A percentile compares a stretch with the other conserved stretches of the same genome.
Conservation (phyloP, 345 rosid species). For the Lagerstroemia speciosa region DNA sequence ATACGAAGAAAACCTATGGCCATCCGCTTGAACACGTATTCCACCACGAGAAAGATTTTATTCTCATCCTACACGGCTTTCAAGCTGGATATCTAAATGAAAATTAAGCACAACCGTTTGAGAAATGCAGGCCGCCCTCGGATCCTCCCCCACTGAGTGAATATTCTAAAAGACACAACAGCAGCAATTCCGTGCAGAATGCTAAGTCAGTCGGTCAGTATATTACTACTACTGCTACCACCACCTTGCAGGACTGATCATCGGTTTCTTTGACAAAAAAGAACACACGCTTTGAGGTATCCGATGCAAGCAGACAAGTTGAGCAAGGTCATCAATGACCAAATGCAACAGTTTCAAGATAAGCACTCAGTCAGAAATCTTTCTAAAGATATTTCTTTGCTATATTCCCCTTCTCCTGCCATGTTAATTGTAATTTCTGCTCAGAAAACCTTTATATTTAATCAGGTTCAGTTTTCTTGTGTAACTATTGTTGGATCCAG, state of each 20-base stretch:
- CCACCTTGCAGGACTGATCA: no score
- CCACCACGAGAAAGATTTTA: neutral
- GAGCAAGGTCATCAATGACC: neutral
- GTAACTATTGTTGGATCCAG: slow-evolving; percentile 8
- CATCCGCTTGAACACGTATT: neutral
- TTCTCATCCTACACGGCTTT: neutral
- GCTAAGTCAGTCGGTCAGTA: neutral
- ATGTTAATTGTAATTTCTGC: neutral
- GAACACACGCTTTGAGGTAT: neutral
- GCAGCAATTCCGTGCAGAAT: neutral
- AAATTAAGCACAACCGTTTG: no score
- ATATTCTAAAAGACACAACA: no score
- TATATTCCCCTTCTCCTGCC: neutral
- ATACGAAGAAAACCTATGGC: neutral
- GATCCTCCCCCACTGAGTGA: no score
- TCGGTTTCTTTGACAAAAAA: neutral
- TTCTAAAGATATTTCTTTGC: neutral
- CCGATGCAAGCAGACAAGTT: neutral
- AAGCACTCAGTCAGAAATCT: neutral
- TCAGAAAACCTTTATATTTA: neutral
- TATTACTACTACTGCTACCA: no score
- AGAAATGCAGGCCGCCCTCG: no score
- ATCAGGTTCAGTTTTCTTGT: neutral
- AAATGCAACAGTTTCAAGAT: neutral
- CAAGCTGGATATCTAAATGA: neutral